Conservation (phyloP, 2,329 filamentous ascomycete species). For the Calonectria leucothoes region DNA sequence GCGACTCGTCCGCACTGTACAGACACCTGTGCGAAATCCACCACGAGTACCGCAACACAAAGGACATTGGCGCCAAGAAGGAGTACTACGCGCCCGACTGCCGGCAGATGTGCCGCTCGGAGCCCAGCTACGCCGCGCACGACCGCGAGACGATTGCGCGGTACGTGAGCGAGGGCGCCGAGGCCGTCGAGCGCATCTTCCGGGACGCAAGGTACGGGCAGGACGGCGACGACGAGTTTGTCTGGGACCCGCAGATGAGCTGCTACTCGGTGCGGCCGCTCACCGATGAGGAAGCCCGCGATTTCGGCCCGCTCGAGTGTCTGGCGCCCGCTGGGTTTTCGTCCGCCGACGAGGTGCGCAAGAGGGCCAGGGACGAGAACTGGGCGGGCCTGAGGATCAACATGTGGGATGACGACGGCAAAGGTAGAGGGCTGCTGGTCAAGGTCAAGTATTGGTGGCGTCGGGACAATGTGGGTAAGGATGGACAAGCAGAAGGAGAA, state of each 20-base stretch:
- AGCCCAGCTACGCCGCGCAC: slow-evolving; percentile 36
- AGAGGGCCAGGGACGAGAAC: slow-evolving; percentile 25
- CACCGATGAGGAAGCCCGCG: not conserved
- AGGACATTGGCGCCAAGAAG: not conserved
- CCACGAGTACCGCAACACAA: slow-evolving; percentile 3
- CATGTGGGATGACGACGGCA: slow-evolving; percentile 37
- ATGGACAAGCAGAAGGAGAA: too few species aligned
- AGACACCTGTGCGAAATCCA: not conserved
- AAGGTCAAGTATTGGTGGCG: slow-evolving; percentile 48
- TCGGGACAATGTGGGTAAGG: slow-evolving; percentile 30
- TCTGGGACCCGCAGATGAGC: not conserved
- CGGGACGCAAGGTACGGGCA: not conserved
- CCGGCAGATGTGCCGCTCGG: slow-evolving; percentile 37
- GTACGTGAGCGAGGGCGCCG: slow-evolving; percentile 30
- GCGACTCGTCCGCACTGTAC: not conserved
- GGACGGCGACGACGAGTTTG: not conserved
- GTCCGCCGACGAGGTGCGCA: slow-evolving; percentile 18
- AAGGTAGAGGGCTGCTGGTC: slow-evolving; percentile 28
- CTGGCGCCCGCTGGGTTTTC: slow-evolving; percentile 26
- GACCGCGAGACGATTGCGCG: slow-evolving; percentile 38
- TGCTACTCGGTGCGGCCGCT: slow-evolving; percentile 15
- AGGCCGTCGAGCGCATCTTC: slow-evolving; percentile 21
- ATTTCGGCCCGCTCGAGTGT: slow-evolving; percentile 26
- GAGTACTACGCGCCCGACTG: slow-evolving; percentile 10
- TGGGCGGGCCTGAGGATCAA: slow-evolving; percentile 46